Conservation (phyloP, 2,329 filamentous ascomycete genomes). For the Phaeosphaeriaceae sp. region DNA sequence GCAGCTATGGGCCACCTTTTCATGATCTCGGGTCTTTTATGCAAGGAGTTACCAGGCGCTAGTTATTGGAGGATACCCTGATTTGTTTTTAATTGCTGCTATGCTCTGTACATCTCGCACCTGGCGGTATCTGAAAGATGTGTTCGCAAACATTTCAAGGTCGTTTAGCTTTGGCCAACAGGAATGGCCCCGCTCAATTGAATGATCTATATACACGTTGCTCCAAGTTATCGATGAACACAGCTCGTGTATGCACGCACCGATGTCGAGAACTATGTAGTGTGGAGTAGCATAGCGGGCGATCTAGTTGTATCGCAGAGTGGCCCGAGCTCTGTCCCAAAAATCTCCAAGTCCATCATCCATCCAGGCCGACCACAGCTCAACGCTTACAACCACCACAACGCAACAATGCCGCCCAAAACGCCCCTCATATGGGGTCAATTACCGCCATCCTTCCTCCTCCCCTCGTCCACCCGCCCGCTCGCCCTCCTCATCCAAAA, state of each 20-base stretch:
- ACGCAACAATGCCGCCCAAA: slow-evolving; percentile 42
- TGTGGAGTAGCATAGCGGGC: background rate
- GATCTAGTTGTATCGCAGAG: background rate
- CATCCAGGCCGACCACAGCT: background rate
- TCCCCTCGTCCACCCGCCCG: slow-evolving; percentile 35
- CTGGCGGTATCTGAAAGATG: slow-evolving; percentile 1
- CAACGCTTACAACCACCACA: slow-evolving; percentile 8
- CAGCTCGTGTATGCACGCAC: too few relatives aligned
- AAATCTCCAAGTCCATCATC: slow-evolving; percentile 5
- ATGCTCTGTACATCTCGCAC: slow-evolving; percentile 3
- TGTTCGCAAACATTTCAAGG: background rate
- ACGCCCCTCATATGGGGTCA: slow-evolving; percentile 44
- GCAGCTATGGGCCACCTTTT: background rate
- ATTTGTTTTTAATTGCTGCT: slow-evolving; percentile 11
- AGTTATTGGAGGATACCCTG: slow-evolving; percentile 24
- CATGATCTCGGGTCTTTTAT: background rate
- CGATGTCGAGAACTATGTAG: too few relatives aligned
- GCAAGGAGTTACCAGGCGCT: slow-evolving; percentile 17
- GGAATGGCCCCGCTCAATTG: too few relatives aligned
- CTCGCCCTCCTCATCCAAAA: slow-evolving; percentile 27
- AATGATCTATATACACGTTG: too few relatives aligned
- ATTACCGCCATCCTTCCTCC: slow-evolving; percentile 34
- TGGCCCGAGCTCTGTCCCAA: slow-evolving; percentile 10
- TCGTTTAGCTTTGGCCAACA: slow-evolving; percentile 6
- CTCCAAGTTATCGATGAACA: too few relatives aligned